These are phyloP conservation scores for Vitis hybrid DNA, from an alignment of 177 flowering plant genomes.

Conservation along the genomic window DNA sequence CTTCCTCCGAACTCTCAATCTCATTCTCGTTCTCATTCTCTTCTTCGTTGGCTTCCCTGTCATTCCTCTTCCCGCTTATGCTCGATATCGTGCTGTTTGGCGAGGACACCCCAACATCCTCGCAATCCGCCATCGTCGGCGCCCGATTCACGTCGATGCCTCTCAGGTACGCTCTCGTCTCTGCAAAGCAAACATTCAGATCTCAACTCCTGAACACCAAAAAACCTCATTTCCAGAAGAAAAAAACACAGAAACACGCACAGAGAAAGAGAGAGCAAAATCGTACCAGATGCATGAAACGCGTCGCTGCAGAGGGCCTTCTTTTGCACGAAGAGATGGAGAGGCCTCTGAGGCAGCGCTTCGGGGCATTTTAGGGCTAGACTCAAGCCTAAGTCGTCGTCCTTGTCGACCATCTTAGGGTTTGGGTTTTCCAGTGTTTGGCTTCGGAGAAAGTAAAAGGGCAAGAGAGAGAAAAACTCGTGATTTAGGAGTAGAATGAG, in stretches of 20 bases:
- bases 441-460: conserved; percentile 13
- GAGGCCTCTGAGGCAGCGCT: no score
- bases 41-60: conserved; percentile 42
- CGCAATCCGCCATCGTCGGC: conserved; percentile 28
- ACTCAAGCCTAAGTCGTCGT: conserved; percentile 48
- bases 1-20: conserved; percentile 39
- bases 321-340: conserved; percentile 5
- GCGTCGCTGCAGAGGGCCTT: conserved; percentile 16
- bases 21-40: conserved; percentile 49
- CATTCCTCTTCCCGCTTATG: conserved; percentile 64
- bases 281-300: conserved; percentile 26
- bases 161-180: conserved; percentile 26
- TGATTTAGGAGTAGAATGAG: conserved; percentile 18
- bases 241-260: background rate
- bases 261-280: background rate
- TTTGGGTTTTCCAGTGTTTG: conserved; percentile 15
- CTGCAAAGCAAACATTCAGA: conserved; percentile 11
- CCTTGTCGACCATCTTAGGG: conserved; percentile 35
- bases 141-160: conserved; percentile 48
- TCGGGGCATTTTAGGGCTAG: conserved; percentile 32
- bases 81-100: conserved; percentile 72
- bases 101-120: conserved; percentile 50
- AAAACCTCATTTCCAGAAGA: background rate
- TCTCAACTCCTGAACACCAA: conserved; percentile 20
- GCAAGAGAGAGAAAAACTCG: conserved; percentile 10